A percentile compares a stretch with the other conserved stretches of the same genome.
These are phyloP conservation scores for Rubia balearica DNA, from an alignment of 305 asterid species.

Conservation along the genomic window DNA sequence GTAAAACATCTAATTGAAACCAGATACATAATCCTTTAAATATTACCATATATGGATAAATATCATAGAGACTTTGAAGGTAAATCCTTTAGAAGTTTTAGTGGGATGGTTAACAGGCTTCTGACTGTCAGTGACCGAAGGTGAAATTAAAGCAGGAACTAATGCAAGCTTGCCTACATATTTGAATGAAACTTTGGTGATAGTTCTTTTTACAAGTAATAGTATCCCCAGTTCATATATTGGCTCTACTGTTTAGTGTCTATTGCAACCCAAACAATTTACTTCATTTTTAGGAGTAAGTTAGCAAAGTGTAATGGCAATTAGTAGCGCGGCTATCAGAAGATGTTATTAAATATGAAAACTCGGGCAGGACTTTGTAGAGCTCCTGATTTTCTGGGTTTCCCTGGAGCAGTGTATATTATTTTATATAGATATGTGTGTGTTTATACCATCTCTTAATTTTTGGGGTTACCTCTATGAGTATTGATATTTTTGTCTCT, in stretches of 20 bases:
- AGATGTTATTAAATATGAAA: not conserved
- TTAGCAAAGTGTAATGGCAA: not conserved
- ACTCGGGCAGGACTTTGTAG: not conserved
- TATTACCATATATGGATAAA: not conserved
- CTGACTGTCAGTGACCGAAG: not conserved
- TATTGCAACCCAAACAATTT: not conserved
- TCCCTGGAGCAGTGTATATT: not conserved
- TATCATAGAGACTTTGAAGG: not conserved
- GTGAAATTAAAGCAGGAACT: not conserved
- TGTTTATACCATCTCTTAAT: not conserved
- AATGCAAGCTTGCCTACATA: not conserved
- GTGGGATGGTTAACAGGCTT: slow-evolving; percentile 1
- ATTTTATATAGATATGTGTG: not conserved
- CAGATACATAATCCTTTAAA: not conserved
- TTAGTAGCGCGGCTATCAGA: not conserved
- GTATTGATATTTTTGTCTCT: not conserved
- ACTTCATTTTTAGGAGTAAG: not conserved
- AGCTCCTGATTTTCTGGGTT: not conserved
- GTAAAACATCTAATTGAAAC: not conserved
- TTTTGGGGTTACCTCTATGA: not conserved
- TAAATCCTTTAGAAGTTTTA: not conserved
- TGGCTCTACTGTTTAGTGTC: not conserved
- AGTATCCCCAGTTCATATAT: not conserved
- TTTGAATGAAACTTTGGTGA: not conserved
- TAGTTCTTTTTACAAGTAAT: not conserved